These are phyloP conservation scores for Malus hybrid DNA, from an alignment of 331 rosid genomes.

Conservation along the genomic window DNA sequence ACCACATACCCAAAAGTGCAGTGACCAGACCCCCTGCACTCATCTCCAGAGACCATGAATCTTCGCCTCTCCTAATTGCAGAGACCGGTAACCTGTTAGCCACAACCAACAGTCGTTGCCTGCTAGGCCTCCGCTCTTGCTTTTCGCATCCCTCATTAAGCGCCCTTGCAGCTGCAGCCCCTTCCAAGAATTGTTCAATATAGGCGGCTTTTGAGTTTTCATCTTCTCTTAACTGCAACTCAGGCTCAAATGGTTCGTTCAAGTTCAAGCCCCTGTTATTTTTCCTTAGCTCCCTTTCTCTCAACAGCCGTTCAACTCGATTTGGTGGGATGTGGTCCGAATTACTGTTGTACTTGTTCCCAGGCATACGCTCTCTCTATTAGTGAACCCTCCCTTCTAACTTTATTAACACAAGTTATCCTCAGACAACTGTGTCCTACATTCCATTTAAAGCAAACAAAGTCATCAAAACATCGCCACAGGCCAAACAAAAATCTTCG, in stretches of 20 bases:
- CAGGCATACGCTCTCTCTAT: constrained; percentile 67
- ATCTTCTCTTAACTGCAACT: constrained; percentile 38
- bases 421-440: constrained; percentile 44
- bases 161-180: constrained; percentile 27
- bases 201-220: constrained; percentile 30
- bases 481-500: constrained; percentile 7
- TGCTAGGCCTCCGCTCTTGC: constrained; percentile 35
- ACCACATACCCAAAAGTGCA: constrained; percentile 70
- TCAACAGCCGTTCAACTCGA: constrained; percentile 65
- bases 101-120: constrained; percentile 77
- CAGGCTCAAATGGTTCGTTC: constrained; percentile 48
- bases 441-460: constrained; percentile 15
- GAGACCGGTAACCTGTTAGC: constrained; percentile 89
- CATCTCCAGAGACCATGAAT: constrained; percentile 76
- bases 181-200: constrained; percentile 37
- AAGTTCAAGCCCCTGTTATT: constrained; percentile 29
- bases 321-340: constrained; percentile 27
- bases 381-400: constrained; percentile 34
- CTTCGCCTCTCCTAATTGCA: constrained; percentile 76
- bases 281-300: constrained; percentile 55
- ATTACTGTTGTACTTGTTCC: constrained; percentile 47
- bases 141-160: constrained; percentile 32
- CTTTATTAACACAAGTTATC: constrained; percentile 19
- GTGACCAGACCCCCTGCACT: constrained; percentile 86
- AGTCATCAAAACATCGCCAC: background rate